phyloP scores from a whole-genome alignment of 139 green algal genomes.

The Microglena sp. region DNA sequence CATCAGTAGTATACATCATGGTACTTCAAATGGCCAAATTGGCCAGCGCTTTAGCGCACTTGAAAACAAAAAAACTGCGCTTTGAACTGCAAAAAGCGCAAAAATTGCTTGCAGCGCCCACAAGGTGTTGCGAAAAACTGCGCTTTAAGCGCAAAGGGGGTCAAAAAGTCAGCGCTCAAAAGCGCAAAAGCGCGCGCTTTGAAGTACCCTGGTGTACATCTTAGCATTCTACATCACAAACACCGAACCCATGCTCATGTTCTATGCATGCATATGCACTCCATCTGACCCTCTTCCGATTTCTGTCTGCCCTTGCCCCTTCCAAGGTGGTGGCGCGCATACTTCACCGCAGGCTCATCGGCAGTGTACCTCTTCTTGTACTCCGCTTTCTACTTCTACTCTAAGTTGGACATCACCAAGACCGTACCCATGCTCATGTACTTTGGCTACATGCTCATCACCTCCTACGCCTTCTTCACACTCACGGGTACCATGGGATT shows the following conservation, averaged over 20 bases:
- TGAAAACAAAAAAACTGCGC: too few species aligned
- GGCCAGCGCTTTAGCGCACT: too few species aligned
- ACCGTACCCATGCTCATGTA: constrained; percentile 61
- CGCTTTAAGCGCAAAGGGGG: too few species aligned
- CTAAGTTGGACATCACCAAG: constrained; percentile 93
- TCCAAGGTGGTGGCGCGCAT: constrained; percentile 95
- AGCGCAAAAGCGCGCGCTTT: too few species aligned
- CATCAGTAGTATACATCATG: too few species aligned
- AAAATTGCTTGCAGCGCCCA: too few species aligned
- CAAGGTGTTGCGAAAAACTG: too few species aligned
- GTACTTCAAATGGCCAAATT: too few species aligned
- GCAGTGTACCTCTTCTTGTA: constrained; percentile 97
- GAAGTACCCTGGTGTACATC: too few species aligned
- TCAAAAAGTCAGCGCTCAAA: too few species aligned
- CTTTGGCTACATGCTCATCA: constrained; percentile 93
- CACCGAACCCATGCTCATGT: constrained; percentile 62
- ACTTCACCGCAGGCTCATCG: constrained; percentile 78
- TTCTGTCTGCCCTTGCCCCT: constrained; percentile 74
- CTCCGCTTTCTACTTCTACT: constrained; percentile 93
- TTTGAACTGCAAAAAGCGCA: too few species aligned
- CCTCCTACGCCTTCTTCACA: constrained; percentile 80
- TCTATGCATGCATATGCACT: constrained; percentile 95
- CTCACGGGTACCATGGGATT: constrained; percentile 89
- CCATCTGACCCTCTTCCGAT: constrained; percentile 75
- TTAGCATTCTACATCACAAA: constrained; percentile 95